These are phyloP conservation scores for Salix udensis DNA, from an alignment of 345 rosid species.

Conservation along the genomic window DNA sequence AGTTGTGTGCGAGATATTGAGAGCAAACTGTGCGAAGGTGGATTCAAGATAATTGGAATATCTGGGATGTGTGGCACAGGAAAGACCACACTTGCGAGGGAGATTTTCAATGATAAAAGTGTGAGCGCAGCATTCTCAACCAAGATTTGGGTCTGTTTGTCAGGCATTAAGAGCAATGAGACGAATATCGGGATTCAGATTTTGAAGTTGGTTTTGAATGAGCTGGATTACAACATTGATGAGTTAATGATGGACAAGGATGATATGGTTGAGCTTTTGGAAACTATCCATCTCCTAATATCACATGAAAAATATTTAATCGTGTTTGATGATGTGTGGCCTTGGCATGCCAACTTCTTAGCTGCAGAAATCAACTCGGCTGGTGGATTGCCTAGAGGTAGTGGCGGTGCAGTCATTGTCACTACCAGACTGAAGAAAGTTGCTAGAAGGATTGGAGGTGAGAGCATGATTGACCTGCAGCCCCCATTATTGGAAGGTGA, in stretches of 20 bases:
- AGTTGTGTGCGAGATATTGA: neutral
- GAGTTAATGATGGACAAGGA: neutral
- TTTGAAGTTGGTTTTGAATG: neutral
- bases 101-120: neutral
- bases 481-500: neutral
- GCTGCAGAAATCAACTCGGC: neutral
- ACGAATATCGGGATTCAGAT: neutral
- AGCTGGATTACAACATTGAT: neutral
- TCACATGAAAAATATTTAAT: neutral
- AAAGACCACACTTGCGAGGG: neutral
- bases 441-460: neutral
- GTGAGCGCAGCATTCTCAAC: neutral
- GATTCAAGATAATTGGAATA: neutral
- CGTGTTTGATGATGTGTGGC: slow-evolving; percentile 8
- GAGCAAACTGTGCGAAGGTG: neutral
- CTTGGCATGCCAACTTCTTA: neutral
- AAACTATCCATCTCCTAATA: neutral
- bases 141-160: neutral
- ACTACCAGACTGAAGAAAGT: neutral
- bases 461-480: neutral
- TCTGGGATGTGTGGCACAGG: neutral
- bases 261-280: neutral
- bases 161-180: neutral
- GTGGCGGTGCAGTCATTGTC: neutral
- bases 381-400: neutral